Base-by-base conservation (phyloP, 495 filamentous ascomycete genomes). In the Xylaria flabelliformis region DNA sequence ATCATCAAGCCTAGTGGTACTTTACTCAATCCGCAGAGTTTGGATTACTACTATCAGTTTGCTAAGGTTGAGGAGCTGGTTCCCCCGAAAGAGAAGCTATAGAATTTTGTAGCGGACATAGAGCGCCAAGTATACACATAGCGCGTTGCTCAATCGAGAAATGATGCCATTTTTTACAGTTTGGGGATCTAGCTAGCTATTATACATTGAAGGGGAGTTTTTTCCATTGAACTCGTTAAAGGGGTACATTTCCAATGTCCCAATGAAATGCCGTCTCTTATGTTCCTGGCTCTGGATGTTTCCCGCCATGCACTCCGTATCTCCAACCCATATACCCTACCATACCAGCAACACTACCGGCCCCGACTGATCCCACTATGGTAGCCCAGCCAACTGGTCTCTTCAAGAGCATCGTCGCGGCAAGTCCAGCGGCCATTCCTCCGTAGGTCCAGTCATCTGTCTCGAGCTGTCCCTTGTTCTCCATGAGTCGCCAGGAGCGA, bases 21-120 rank as follows among this genome's bases (percentile, higher is more conserved):
- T 19, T 80, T 96, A 73, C 85, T 92, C 32, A 96, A 96, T 76
- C 91, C 91, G 4, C 81, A 91, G 79, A 90, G 89, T 73, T 76
- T 95, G 64, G 85, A 94, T 17, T 95, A 85, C 76, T 95, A 94
- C 77, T 94, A 95, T 77, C 90, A 87, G 79, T 95, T 95, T 81
- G 92, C 90, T 4, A 90, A 92, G 78, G 88, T 93, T 2, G 92
- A 95, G 80, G 88, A 91, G 73, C 74, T 93, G 69, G 80, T 63
- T 46, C 29, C 68, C 6, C 56, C 58, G 17, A 63, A 62, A 50
- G 56, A 51, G 44, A 70, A 63, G 68, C 58, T 70, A 3, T 69
- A 62, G 29, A 32, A 21, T 29, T n/a, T n/a, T n/a, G n/a, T n/a
- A n/a, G n/a, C n/a, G n/a, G n/a, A n/a, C n/a, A n/a, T n/a, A n/a